Percentiles rank a stretch among this genome's conserved stretches.
phyloP scores from a whole-genome alignment of 208 protist species.

The Wallacemonas sp. region DNA sequence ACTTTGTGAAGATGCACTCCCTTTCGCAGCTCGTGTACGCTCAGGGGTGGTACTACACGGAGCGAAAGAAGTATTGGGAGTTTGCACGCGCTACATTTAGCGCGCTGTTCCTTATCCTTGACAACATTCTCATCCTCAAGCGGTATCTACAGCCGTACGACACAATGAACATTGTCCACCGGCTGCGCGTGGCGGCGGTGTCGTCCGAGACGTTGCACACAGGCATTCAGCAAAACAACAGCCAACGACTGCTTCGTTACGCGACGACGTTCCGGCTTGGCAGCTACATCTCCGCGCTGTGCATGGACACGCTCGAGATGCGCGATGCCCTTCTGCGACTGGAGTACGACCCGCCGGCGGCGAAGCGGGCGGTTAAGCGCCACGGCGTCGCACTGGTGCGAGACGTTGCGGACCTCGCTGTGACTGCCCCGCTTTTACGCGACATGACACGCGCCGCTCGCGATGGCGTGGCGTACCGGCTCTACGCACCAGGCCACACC shows the following conservation, averaged over 20 bases:
- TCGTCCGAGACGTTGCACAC: constrained; percentile 2
- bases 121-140: constrained; percentile 42
- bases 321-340: constrained; percentile 25
- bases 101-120: constrained; percentile 34
- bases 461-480: neutral
- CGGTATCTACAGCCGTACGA: constrained; percentile 11
- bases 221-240: neutral
- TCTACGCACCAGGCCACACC: neutral
- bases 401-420: constrained; percentile 34
- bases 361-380: constrained; percentile 20
- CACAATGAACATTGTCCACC: constrained; percentile 6
- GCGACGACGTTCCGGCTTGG: constrained; percentile 2
- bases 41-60: constrained; percentile 31
- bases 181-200: constrained; percentile 2
- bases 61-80: constrained; percentile 53
- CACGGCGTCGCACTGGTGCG: constrained; percentile 19
- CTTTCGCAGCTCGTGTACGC: constrained; percentile 29
- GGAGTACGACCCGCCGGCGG: constrained; percentile 39
- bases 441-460: neutral
- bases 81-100: constrained; percentile 36
- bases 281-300: constrained; percentile 34
- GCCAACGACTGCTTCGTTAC: neutral
- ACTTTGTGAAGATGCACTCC: constrained; percentile 34
- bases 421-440: constrained; percentile 18
- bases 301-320: constrained; percentile 41